Percentiles rank a stretch among this genome's conserved stretches.
Evolutionary conservation across 805 yeast species (phyloP).

Genomic region (Metschnikowia vanudenii): DNA sequence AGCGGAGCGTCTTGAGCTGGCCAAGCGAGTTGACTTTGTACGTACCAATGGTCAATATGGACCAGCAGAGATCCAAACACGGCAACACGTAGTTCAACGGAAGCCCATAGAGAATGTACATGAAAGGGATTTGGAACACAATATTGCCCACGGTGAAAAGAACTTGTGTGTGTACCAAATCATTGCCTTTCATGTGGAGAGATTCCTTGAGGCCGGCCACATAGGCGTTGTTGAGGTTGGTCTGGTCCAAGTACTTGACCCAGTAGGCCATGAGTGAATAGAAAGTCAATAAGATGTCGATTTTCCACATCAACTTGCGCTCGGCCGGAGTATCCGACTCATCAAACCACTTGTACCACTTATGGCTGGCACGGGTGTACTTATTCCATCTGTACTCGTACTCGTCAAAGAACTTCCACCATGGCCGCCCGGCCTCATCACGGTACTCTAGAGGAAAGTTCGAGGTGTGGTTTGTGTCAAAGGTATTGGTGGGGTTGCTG

Average conservation of each 20-base stretch:
- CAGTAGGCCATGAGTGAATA: conserved; percentile 36
- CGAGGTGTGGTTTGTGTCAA: too few species aligned
- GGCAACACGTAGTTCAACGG: conserved; percentile 25
- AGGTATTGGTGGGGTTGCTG: too few species aligned
- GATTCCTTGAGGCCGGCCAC: too few species aligned
- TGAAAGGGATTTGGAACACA: conserved; percentile 27
- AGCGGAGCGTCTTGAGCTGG: conserved; percentile 27
- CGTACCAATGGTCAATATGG: conserved; percentile 24
- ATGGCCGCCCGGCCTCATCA: conserved; percentile 52
- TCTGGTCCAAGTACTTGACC: conserved; percentile 26
- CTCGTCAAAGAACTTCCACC: conserved; percentile 47
- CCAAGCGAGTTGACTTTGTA: conserved; percentile 19
- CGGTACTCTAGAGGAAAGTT: conserved; percentile 50
- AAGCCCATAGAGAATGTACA: conserved; percentile 24
- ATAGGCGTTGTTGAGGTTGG: conserved; percentile 28
- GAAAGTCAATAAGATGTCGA: too few species aligned
- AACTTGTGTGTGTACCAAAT: conserved; percentile 28
- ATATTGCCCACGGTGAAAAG: conserved; percentile 26
- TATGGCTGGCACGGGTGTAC: conserved; percentile 17
- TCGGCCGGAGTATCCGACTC: conserved; percentile 29
- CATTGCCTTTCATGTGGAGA: conserved; percentile 29
- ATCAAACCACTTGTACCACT: conserved; percentile 32
- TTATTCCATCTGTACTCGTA: conserved; percentile 28
- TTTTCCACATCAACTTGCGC: conserved; percentile 29
- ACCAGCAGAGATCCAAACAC: conserved; percentile 23